Evolutionary conservation across 306 rosid genomes (phyloP), one percentile per base, ranked within the genome.

Genomic region (Cicer judaicum): DNA sequence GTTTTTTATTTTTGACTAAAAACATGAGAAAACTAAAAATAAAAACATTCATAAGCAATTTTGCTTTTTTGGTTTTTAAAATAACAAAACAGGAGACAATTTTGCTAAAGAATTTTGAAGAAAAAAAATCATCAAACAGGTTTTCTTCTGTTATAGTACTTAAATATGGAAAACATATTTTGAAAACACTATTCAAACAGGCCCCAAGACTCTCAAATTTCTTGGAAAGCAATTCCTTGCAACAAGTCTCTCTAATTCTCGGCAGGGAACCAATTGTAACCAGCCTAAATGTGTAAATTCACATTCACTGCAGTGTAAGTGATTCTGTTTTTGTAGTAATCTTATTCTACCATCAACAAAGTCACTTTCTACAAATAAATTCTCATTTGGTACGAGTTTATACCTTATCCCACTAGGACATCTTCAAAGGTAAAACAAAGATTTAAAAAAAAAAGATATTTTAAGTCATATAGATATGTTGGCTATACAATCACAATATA

Each of bases 401-500:
- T 29, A 29, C 19, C 6, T 15, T 42, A 54, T 47, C 72, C 72
- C 39, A 73, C n/a, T 8, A 29, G 38, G 38, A 24, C 11, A 42
- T 67, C 7, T 12, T 68, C 12, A 10, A 57, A 61, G 54, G 38
- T 41, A 61, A 68, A 54, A 29, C 40, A 10, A 73, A 13, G 42
- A 60, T 15, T 6, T 5, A 59, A 18, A 21, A 64, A 11, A 11
- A 64, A 34, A 2, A 16, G 50, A 64, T 13, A 47, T 67, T 82
- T 60, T 47, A 59, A 52, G 40, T 21, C 71, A 14, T 24, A 52
- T 13, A 60, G 66, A 68, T 52, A 41, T 68, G 50, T 34, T 74
- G 38, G 72, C 13, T 21, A 68, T 68, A 56, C 55, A 73, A 40
- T 57, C 62, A 43, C 5, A 5, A 38, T 43, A 14, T 50, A 66